These are phyloP conservation scores for Colletotrichum sp. DNA, from an alignment of 2,329 filamentous ascomycete genomes.

Conservation along the genomic window DNA sequence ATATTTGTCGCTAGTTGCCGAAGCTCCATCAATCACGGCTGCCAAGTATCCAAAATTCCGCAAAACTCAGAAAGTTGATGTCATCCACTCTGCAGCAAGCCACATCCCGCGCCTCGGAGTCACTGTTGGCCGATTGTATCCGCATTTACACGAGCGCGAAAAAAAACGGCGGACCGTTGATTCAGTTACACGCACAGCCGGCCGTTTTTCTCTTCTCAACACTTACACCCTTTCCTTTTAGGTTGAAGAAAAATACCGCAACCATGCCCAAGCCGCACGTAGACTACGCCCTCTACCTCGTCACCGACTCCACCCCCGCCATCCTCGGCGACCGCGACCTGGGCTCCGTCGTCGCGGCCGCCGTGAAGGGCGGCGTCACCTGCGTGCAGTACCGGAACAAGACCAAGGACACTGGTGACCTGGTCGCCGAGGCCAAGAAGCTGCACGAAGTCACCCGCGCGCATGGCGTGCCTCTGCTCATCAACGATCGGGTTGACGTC, in stretches of 20 bases:
- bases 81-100: neutral
- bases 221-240: neutral
- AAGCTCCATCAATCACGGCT: neutral
- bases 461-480: slow-evolving; percentile 78
- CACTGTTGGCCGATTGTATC: slow-evolving; percentile 12
- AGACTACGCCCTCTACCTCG: slow-evolving; percentile 86
- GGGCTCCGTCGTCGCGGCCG: slow-evolving; percentile 73
- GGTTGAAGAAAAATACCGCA: neutral
- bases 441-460: slow-evolving; percentile 74
- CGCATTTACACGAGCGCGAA: neutral
- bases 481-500: slow-evolving; percentile 93
- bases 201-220: neutral
- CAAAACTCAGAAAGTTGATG: neutral
- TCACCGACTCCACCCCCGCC: slow-evolving; percentile 89
- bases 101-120: neutral
- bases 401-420: slow-evolving; percentile 71
- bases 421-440: slow-evolving; percentile 72
- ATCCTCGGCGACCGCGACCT: slow-evolving; percentile 78
- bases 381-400: slow-evolving; percentile 94
- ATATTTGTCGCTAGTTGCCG: neutral
- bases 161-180: neutral
- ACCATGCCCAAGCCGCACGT: slow-evolving; percentile 46
- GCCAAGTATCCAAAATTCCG: neutral
- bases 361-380: slow-evolving; percentile 80
- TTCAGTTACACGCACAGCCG: neutral